Base-by-base conservation (phyloP, 345 rosid species). In the Fremontodendron californicum region DNA sequence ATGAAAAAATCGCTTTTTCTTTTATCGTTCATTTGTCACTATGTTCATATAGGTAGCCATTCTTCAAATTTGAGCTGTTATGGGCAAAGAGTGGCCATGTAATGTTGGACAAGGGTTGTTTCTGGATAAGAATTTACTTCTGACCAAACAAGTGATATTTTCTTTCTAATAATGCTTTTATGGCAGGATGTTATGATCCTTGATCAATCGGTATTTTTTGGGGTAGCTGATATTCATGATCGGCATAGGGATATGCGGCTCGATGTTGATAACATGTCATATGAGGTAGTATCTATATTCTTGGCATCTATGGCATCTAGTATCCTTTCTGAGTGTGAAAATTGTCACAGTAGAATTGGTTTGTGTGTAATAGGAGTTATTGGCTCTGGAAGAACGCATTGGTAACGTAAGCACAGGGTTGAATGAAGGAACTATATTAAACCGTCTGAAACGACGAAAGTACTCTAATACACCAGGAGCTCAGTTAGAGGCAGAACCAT, bases 261-360 rank as follows among this genome's bases (percentile, higher is more conserved):
- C 27, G 98, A 93, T 78, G 98, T 95, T 71, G 99, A 95, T 85
- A 93, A 92, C 84, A 95, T 95, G 99, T 79, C 99, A 40, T 95
- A 95, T 66, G 99, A 93, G 97, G 99, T 95, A 87, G 76, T 29
- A 61, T 42, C 23, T 10, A 18, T 31, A 37, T 66, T 37, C 39
- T 54, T 33, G 6, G 3, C 70, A 43, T 25, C 4, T 9, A 63
- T 61, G 12, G 2, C 49, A 48, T 19, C 45, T 19, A 52, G 23
- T 37, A 4, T 35, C 54, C 6, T 39, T 66, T 60, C 29, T 60
- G 9, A 19, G 18, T 19, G 48, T n/a, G 33, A 37, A 23, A 21
- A 21, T 54, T 73, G 12, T 69, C 46, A 9, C 54, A 23, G 67
- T 62, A 23, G 52, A n/a, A 69, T 46, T 27, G 33, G 63, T 73